Percentiles rank a stretch among this genome's conserved stretches.
Evolutionary conservation across 306 rosid species (phyloP).

Genomic region (Ormosia emarginata): DNA sequence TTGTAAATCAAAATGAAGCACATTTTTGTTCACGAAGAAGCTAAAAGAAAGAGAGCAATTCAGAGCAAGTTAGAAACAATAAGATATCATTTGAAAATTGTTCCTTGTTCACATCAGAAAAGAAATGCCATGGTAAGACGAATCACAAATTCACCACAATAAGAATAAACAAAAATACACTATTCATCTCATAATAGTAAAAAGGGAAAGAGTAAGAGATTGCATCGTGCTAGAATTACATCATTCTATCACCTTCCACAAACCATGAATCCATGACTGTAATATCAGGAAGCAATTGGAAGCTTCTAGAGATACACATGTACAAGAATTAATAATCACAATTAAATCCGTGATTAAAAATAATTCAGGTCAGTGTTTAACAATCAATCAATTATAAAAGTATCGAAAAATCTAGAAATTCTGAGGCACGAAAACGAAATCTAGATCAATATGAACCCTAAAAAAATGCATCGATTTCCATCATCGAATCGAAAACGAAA

Average conservation of each 20-base stretch:
- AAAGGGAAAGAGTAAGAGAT: not conserved
- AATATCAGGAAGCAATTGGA: not conserved
- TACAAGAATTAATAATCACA: not conserved
- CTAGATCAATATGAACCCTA: slow-evolving; percentile 16
- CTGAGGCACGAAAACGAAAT: not conserved
- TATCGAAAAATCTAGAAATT: not conserved
- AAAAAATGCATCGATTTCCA: not conserved
- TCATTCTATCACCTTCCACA: not conserved
- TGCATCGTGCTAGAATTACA: not conserved
- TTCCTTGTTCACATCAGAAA: not conserved
- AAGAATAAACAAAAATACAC: not conserved
- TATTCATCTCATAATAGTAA: not conserved
- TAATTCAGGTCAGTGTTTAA: not conserved
- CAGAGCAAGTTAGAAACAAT: not conserved
- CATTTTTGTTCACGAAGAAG: not conserved
- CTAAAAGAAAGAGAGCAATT: not conserved
- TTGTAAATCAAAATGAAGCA: not conserved
- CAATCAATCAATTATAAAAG: not conserved
- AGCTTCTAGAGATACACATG: not conserved
- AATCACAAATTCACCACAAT: not conserved
- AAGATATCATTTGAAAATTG: not conserved
- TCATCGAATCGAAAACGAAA: not conserved
- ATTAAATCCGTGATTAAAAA: not conserved
- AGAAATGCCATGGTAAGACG: not conserved
- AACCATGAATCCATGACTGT: not conserved